Conservation (phyloP, 345 rosid genomes). For the Eucalyptus globulus region DNA sequence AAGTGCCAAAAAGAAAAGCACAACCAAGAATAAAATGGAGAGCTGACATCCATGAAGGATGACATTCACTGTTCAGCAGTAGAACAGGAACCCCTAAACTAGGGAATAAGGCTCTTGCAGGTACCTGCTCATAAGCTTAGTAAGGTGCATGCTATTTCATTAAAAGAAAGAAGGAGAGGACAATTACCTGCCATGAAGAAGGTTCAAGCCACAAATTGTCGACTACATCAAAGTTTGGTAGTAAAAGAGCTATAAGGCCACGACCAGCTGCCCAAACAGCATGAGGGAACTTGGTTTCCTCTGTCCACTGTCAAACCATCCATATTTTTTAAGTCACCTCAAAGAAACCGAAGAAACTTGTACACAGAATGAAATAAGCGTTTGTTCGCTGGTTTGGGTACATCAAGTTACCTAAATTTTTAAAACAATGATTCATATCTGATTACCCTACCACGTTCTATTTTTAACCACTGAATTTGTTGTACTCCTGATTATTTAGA, state of each 20-base stretch:
- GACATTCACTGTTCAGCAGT: neutral
- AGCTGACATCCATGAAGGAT: neutral
- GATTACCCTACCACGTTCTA: neutral
- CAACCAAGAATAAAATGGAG: neutral
- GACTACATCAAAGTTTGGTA: slow-evolving; percentile 79
- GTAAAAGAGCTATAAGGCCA: slow-evolving; percentile 63
- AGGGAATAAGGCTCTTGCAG: neutral
- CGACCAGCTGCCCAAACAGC: slow-evolving; percentile 98
- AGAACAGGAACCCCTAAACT: neutral
- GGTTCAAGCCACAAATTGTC: slow-evolving; percentile 95
- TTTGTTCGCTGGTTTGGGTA: neutral
- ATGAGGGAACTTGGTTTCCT: slow-evolving; percentile 82
- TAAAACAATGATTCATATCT: neutral
- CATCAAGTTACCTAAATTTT: neutral
- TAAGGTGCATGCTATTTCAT: neutral
- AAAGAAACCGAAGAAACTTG: neutral
- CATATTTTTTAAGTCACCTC: neutral
- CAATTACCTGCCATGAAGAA: slow-evolving; percentile 71
- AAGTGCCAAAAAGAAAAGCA: neutral
- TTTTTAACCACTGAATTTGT: neutral
- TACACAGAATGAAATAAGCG: neutral
- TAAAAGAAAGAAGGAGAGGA: neutral
- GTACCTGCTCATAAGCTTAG: neutral
- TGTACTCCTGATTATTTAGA: neutral
- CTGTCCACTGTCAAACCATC: slow-evolving; percentile 51